These are phyloP conservation scores for Thuidium tamariscinum DNA, from an alignment of 225 moss, liverwort and hornwort genomes.

Conservation along the genomic window DNA sequence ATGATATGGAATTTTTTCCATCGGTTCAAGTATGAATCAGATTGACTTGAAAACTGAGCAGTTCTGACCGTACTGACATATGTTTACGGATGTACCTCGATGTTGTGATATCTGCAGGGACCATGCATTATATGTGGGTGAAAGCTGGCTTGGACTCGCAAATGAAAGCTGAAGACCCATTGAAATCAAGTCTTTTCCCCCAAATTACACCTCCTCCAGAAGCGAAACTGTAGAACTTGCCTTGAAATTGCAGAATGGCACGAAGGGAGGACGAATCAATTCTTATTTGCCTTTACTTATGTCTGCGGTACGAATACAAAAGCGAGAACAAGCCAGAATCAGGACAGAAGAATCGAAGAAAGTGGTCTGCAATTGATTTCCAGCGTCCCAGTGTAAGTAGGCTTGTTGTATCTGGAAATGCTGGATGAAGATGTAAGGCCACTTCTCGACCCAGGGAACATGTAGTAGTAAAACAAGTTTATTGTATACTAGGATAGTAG, in stretches of 20 bases:
- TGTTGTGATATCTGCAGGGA: slow-evolving; percentile 41
- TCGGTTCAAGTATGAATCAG: background rate
- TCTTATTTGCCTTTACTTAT: background rate
- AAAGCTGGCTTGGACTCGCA: slow-evolving; percentile 54
- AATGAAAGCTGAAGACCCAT: slow-evolving; percentile 49
- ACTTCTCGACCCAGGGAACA: background rate
- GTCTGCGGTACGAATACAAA: background rate
- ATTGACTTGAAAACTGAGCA: background rate
- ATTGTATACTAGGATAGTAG: background rate
- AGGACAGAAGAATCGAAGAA: background rate
- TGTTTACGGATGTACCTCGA: background rate
- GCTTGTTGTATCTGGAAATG: background rate
- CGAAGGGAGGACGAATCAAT: background rate
- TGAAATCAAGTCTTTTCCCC: slow-evolving; percentile 72
- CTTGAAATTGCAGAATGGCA: background rate
- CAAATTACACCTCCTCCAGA: slow-evolving; percentile 14
- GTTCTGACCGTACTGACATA: background rate
- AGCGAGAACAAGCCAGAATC: background rate
- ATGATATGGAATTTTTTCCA: background rate
- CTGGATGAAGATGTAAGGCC: background rate
- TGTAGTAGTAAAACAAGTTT: background rate
- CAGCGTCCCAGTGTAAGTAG: background rate
- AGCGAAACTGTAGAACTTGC: background rate
- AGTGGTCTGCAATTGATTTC: background rate
- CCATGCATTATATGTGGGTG: slow-evolving; percentile 44